Evolutionary conservation across 495 filamentous ascomycete genomes (phyloP), one percentile per base, ranked within the genome.

Genomic region (Annulohypoxylon bovei): DNA sequence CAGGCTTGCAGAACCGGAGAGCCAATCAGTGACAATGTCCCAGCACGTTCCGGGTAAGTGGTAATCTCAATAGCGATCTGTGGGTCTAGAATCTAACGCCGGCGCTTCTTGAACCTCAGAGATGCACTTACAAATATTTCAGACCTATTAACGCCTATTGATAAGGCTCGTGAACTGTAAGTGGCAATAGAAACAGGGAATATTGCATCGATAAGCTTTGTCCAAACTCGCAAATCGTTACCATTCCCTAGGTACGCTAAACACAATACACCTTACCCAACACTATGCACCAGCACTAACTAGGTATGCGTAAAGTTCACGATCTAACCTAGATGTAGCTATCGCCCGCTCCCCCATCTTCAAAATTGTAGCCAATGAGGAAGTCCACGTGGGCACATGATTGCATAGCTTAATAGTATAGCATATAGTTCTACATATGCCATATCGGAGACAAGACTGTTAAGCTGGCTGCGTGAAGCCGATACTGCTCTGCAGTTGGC

Each of bases 31-130:
- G 37, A 20, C 20, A 25, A 18, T 27, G 22, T 49, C 6, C 9
- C 52, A 52, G 61, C 67, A 70, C 67, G 67, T 70, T 70, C 49
- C 55, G 25, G 61, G 61, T 40, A 60, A 70, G 32, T 64, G 46
- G 37, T 46, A 40, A 14, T 14, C 11, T 33, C 14, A 6, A 46
- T 60, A 44, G 23, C 46, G 59, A 70, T 70, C 67, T 64, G 52
- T 53, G 66, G 32, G 42, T 55, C 59, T 57, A 53, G 52, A 62
- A 55, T 59, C 25, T 25, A 54, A 54, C n/a, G 33, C 27, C 37
- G n/a, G 55, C 44, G 23, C 18, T n/a, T n/a, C n/a, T n/a, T n/a
- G 3, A n/a, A 2, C 16, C n/a, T 16, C 12, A 4, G n/a, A 16
- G 4, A 6, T 42, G 8, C 4, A 18, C n/a, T n/a, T n/a, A n/a